These are phyloP conservation scores for Moricandia moricandioides DNA, from an alignment of 345 rosid genomes.

Conservation along the genomic window DNA sequence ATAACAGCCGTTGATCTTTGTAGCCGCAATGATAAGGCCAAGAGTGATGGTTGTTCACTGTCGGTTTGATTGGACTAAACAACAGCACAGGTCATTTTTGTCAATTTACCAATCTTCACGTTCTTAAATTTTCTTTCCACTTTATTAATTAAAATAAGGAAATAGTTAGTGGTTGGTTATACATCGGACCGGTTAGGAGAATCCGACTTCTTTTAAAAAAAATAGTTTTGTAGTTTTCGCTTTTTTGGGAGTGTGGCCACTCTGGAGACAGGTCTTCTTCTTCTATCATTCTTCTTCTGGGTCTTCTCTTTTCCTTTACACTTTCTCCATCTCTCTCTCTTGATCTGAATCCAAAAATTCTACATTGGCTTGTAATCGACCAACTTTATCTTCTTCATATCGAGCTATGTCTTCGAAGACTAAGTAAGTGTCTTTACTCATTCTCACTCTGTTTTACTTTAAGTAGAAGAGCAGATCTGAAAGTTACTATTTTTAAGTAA, in stretches of 20 bases:
- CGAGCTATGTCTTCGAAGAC: slow-evolving; percentile 36
- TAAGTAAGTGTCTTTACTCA: slow-evolving; percentile 24
- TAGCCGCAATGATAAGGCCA: not conserved
- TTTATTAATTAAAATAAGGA: not conserved
- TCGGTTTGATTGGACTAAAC: slow-evolving; percentile 20
- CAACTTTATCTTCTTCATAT: not conserved
- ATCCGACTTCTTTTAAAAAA: not conserved
- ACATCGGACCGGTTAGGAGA: slow-evolving; percentile 26
- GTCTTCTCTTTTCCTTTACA: not conserved
- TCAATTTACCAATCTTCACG: slow-evolving; percentile 29
- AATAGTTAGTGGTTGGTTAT: slow-evolving; percentile 10
- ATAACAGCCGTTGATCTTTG: not conserved
- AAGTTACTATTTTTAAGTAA: slow-evolving; percentile 30
- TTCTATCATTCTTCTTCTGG: slow-evolving; percentile 27
- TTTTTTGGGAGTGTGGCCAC: slow-evolving; percentile 35
- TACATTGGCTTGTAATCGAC: not conserved
- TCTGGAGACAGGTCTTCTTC: slow-evolving; percentile 37
- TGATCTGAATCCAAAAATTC: slow-evolving; percentile 8
- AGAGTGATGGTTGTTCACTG: slow-evolving; percentile 17
- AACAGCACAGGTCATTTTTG: slow-evolving; percentile 33
- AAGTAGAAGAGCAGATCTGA: slow-evolving; percentile 26
- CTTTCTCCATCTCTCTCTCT: slow-evolving; percentile 20
- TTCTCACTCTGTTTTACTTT: not conserved
- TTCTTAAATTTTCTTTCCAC: slow-evolving; percentile 2
- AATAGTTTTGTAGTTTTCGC: not conserved